Percentiles rank a stretch among this genome's conserved stretches.
These are phyloP conservation scores for Coelastrella sp. DNA, from an alignment of 139 green algal species.

Conservation along the genomic window DNA sequence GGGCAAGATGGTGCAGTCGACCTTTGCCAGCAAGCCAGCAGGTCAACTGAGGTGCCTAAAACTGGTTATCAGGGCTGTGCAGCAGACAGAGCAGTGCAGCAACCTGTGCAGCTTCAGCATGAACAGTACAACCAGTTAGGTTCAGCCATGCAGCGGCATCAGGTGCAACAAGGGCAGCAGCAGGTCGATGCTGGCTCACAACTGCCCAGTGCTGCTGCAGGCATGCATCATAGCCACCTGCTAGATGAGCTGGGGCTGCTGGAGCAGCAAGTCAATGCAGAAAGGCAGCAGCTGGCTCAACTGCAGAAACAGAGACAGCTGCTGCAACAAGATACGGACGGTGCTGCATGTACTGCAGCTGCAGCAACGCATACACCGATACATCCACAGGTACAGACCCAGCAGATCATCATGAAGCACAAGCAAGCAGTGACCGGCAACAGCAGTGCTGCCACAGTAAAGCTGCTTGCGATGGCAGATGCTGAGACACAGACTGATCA, in stretches of 20 bases:
- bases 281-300: not conserved
- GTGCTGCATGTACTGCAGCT: no score
- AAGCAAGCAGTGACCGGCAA: no score
- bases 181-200: not conserved
- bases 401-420: no score
- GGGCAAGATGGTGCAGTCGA: not conserved
- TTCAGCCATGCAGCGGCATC: not conserved
- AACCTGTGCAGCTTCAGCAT: not conserved
- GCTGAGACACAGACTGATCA: slow-evolving; percentile 21
- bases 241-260: slow-evolving; percentile 3
- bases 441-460: no score
- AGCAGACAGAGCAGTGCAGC: not conserved
- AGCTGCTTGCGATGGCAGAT: no score
- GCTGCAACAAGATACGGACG: not conserved
- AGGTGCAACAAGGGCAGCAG: slow-evolving; percentile 1
- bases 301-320: not conserved
- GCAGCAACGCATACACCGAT: no score
- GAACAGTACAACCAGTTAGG: no score
- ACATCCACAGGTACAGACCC: no score
- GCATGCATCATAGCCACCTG: not conserved
- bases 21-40: no score
- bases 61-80: no score
- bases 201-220: not conserved
- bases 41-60: no score
- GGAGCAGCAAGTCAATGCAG: not conserved